Evolutionary conservation across 2,329 filamentous ascomycete genomes (phyloP).

Genomic region (Decorospora gaudefroyi): DNA sequence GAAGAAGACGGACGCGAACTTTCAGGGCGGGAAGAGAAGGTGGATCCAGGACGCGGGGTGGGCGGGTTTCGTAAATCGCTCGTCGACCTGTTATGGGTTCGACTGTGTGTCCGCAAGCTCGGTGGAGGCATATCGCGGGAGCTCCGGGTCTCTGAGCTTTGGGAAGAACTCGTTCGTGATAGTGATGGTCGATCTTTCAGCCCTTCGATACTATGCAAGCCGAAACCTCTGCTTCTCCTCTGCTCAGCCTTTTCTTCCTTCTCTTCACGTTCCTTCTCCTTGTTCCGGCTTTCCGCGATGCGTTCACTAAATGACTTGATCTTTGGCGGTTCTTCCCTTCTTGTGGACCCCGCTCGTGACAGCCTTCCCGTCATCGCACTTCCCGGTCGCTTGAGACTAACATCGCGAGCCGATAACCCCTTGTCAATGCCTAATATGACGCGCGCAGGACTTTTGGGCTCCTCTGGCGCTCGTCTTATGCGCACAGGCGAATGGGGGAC

Average conservation of each 20-base stretch:
- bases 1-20: slow-evolving; percentile 26
- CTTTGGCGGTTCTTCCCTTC: slow-evolving; percentile 29
- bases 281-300: slow-evolving; percentile 67
- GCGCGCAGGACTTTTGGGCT: slow-evolving; percentile 75
- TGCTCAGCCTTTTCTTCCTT: slow-evolving; percentile 52
- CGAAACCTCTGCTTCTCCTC: slow-evolving; percentile 50
- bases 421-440: slow-evolving; percentile 88
- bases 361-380: slow-evolving; percentile 15
- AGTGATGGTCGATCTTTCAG: slow-evolving; percentile 28
- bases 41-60: slow-evolving; percentile 29
- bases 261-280: slow-evolving; percentile 51
- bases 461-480: slow-evolving; percentile 52
- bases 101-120: slow-evolving; percentile 12
- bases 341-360: slow-evolving; percentile 52
- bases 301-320: slow-evolving; percentile 80
- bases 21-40: slow-evolving; percentile 27
- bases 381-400: slow-evolving; percentile 72
- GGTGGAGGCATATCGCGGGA: slow-evolving; percentile 28
- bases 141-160: slow-evolving; percentile 29
- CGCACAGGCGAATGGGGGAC: slow-evolving; percentile 75
- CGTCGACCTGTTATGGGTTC: slow-evolving; percentile 26
- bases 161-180: slow-evolving; percentile 36
- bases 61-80: slow-evolving; percentile 21
- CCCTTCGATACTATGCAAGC: slow-evolving; percentile 37
- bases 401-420: slow-evolving; percentile 75